Base-by-base conservation (phyloP, 108 stramenopile species). In the Nitzschia inconspicua region DNA sequence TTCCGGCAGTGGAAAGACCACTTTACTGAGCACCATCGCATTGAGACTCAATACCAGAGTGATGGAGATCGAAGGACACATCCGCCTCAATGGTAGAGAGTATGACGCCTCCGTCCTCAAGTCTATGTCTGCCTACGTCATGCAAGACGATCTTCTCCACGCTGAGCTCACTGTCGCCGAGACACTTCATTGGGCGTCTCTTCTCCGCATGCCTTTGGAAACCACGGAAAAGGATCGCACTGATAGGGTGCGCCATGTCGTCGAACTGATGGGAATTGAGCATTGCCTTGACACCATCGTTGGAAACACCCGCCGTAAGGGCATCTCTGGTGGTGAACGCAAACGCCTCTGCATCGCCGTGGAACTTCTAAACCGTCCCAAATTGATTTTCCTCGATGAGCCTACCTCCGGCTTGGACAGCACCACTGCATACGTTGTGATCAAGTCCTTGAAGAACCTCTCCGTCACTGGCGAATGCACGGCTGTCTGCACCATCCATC, bases 401-500 rank as follows among this genome's bases (percentile, higher is more conserved):
- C 93, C 95, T 20, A 96, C 95, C 1, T 71, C 65, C 34, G 89
- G 89, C 9, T 64, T 95, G 10, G 88, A 91, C 49, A 49, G 70
- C 3, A 74, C 69, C 65, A 66, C 69, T 42, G 90, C 93, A 13
- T 44, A 74, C 68, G 9, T 56, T 75, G 47, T 60, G 88, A 10
- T 72, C 85, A 23, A 23, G 72, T 32, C 25, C 86, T 25, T 78
- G 93, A 11, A 44, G 66, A 4, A 56, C 72, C 43, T 60, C 94
- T 16, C 85, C 92, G 7, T 47, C 80, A 39, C 62, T 19, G 71
- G 65, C 19, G 81, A 83, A 22, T 29, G 61, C 9, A 79, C 75
- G 19, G 82, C 88, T n/a, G 25, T 89, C 11, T 83, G 80, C 31
- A 88, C 88, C 16, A 88, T 93, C 30, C 92, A 93, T 63, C 92